Conservation (phyloP, 2,329 filamentous ascomycete genomes). For the Microdochium trichocladiopsis region DNA sequence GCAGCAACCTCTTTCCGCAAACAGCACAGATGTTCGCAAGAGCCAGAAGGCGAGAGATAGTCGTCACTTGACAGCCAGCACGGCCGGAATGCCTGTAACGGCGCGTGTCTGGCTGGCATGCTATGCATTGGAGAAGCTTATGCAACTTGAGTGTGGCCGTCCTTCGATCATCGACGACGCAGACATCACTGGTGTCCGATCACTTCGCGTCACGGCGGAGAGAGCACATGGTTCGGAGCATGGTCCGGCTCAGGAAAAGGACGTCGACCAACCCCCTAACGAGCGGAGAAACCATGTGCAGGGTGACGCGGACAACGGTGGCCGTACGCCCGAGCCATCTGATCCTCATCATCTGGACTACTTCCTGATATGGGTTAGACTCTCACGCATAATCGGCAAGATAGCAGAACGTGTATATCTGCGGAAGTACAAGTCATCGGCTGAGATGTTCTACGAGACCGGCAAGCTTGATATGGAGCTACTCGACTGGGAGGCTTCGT, state of each 20-base stretch:
- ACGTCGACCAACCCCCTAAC: no score
- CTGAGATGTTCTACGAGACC: not conserved
- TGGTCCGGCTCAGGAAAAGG: no score
- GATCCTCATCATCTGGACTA: not conserved
- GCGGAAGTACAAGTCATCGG: not conserved
- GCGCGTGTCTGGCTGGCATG: not conserved
- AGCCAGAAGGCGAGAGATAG: no score
- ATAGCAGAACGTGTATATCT: not conserved
- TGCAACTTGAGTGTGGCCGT: not conserved
- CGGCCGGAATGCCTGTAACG: not conserved
- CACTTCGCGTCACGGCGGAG: no score
- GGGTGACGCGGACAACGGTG: no score
- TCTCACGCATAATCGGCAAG: not conserved
- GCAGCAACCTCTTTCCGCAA: not conserved
- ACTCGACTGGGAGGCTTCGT: not conserved
- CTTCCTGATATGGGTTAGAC: not conserved
- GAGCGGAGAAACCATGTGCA: no score
- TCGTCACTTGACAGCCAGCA: no score
- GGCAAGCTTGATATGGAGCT: not conserved
- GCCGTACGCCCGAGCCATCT: no score
- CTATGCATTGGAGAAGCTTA: not conserved
- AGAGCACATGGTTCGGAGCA: no score
- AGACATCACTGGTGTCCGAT: not conserved
- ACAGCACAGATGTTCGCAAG: no score
- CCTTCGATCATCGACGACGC: not conserved